phyloP scores from a whole-genome alignment of 1,284 basidiomycete species.

The Wallemia hederae region DNA sequence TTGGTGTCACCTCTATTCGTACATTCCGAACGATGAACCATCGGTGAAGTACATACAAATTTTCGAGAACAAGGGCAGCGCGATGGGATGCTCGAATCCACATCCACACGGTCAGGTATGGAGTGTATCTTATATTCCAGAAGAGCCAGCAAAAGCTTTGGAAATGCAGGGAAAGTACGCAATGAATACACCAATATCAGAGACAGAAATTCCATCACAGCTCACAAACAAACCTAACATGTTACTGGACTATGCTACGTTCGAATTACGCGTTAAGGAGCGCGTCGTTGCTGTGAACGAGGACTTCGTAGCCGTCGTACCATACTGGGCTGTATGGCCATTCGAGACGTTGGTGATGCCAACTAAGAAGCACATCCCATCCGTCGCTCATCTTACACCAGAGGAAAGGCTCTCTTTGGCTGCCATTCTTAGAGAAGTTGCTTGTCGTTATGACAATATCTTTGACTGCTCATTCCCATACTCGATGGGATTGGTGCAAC shows the following conservation, averaged over 20 bases:
- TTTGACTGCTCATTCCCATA: slow-evolving; percentile 71
- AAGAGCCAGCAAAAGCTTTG: slow-evolving; percentile 36
- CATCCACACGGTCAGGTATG: slow-evolving; percentile 86
- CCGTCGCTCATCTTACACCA: slow-evolving; percentile 29
- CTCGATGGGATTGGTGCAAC: slow-evolving; percentile 82
- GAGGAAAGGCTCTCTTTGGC: slow-evolving; percentile 37
- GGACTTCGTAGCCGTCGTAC: slow-evolving; percentile 62
- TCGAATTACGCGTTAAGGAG: slow-evolving; percentile 30
- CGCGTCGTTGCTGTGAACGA: slow-evolving; percentile 42
- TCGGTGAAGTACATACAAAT: slow-evolving; percentile 60
- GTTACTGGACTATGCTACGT: slow-evolving; percentile 53
- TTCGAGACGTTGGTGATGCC: slow-evolving; percentile 45
- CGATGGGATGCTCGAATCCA: slow-evolving; percentile 91
- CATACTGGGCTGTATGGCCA: slow-evolving; percentile 93
- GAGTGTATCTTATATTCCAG: slow-evolving; percentile 46
- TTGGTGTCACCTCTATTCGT: slow-evolving; percentile 44
- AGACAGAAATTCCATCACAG: not conserved
- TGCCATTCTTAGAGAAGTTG: slow-evolving; percentile 30
- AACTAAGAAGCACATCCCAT: slow-evolving; percentile 42
- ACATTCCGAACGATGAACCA: slow-evolving; percentile 21
- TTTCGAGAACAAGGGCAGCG: slow-evolving; percentile 26
- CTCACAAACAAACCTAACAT: slow-evolving; percentile 33
- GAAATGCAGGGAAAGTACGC: slow-evolving; percentile 28
- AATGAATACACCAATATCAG: not conserved
- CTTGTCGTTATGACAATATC: slow-evolving; percentile 56